phyloP scores from a whole-genome alignment of 148 eudicot species.

The Polygonum maritimum region DNA sequence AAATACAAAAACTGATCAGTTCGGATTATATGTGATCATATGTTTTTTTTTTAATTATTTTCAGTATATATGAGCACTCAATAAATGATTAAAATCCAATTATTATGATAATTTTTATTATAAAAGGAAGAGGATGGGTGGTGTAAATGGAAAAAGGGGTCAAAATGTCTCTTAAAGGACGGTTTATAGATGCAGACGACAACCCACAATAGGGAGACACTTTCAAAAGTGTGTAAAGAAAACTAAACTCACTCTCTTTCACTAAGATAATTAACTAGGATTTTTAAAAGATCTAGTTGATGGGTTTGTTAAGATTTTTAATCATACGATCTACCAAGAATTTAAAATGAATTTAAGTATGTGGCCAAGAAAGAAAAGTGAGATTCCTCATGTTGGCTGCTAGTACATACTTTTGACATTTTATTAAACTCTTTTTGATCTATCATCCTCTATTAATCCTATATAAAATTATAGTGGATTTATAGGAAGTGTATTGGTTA shows the following conservation, averaged over 20 bases:
- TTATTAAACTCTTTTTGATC: not conserved
- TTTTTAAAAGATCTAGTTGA: conserved; percentile 7
- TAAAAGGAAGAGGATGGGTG: conserved; percentile 26
- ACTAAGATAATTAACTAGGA: conserved; percentile 17
- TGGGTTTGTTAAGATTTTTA: conserved; percentile 7
- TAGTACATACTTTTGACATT: not conserved
- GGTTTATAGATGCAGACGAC: conserved; percentile 25
- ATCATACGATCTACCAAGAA: not conserved
- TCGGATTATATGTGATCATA: not conserved
- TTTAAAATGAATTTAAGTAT: not conserved
- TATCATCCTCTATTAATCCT: not conserved
- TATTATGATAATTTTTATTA: not conserved
- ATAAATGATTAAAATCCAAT: not conserved
- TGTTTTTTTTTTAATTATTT: not conserved
- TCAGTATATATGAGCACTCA: not conserved
- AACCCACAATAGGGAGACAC: conserved; percentile 29
- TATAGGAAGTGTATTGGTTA: not conserved
- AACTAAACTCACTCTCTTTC: conserved; percentile 34
- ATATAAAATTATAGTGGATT: not conserved
- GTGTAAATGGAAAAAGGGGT: conserved; percentile 32
- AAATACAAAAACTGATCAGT: no score
- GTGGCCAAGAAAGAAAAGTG: not conserved
- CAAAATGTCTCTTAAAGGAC: conserved; percentile 58
- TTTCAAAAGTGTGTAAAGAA: conserved; percentile 26
- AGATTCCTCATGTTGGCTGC: conserved; percentile 2